Conservation (phyloP, 352 stramenopile genomes). For the Phytophthora tubulina region DNA sequence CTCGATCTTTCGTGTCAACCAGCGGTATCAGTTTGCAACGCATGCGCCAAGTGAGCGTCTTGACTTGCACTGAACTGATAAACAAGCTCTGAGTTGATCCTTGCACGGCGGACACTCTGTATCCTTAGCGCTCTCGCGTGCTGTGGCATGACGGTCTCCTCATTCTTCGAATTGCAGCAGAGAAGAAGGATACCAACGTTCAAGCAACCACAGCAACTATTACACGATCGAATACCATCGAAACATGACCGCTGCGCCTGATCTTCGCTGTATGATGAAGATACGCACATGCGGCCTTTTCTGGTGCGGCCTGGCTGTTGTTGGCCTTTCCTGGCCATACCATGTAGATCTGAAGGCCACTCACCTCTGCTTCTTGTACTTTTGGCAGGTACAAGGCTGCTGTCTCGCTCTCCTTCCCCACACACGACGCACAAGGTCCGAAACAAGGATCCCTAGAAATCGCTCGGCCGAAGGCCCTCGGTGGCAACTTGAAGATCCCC, state of each 20-base stretch:
- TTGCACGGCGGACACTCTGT: background rate
- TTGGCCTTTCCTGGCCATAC: background rate
- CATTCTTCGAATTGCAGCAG: constrained; percentile 28
- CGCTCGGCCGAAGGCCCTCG: background rate
- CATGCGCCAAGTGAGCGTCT: background rate
- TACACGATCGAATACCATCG: background rate
- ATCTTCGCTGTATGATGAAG: constrained; percentile 26
- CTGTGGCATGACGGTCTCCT: background rate
- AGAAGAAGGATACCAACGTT: constrained; percentile 3
- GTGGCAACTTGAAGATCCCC: constrained; percentile 19
- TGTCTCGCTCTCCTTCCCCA: constrained; percentile 23
- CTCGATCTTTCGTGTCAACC: background rate
- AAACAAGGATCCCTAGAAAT: constrained; percentile 8
- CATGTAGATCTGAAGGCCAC: background rate
- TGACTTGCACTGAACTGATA: constrained; percentile 16
- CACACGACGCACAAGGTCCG: background rate
- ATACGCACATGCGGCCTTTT: constrained; percentile 23
- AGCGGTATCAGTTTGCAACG: constrained; percentile 8
- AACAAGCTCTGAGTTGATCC: background rate
- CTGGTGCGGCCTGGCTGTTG: constrained; percentile 14
- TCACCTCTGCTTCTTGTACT: constrained; percentile 14
- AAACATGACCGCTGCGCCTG: constrained; percentile 12
- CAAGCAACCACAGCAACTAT: constrained; percentile 9
- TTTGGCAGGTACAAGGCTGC: constrained; percentile 18
- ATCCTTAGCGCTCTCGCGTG: background rate